Percentiles rank a stretch among this genome's conserved stretches.
phyloP scores from a whole-genome alignment of 306 rosid genomes.

The Malus sylvestris region DNA sequence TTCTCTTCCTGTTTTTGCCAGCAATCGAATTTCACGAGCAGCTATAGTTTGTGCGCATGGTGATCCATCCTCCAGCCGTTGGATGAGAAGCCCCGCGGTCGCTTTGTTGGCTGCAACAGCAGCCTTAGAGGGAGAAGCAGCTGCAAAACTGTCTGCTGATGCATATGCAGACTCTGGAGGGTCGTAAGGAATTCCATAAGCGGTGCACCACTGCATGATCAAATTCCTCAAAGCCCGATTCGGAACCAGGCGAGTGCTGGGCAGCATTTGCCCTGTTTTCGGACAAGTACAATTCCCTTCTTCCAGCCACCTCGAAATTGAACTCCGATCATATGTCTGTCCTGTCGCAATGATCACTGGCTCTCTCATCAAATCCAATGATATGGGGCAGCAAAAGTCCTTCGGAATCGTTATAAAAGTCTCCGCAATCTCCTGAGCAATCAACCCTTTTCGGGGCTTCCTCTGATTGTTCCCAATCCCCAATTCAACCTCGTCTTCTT shows the following conservation, averaged over 20 bases:
- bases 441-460: constrained; percentile 47
- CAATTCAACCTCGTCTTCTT: constrained; percentile 60
- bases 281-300: constrained; percentile 94
- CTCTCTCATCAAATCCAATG: constrained; percentile 83
- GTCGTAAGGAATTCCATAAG: constrained; percentile 75
- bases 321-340: constrained; percentile 79
- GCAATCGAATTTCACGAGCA: constrained; percentile 81
- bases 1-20: constrained; percentile 81
- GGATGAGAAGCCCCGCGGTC: constrained; percentile 59
- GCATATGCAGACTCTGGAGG: constrained; percentile 46
- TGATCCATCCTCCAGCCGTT: constrained; percentile 57
- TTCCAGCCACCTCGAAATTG: constrained; percentile 85
- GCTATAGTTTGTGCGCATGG: constrained; percentile 60
- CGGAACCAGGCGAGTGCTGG: constrained; percentile 51
- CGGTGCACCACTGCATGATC: constrained; percentile 76
- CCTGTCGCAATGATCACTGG: constrained; percentile 84
- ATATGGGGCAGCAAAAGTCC: constrained; percentile 80
- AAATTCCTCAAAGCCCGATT: constrained; percentile 78
- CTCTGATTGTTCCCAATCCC: constrained; percentile 33
- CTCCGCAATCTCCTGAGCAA: constrained; percentile 60
- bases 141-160: constrained; percentile 39
- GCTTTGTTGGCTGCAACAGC: constrained; percentile 73
- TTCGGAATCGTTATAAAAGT: constrained; percentile 70
- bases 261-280: constrained; percentile 82
- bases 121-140: constrained; percentile 64